Conservation (phyloP, 2,329 filamentous ascomycete species). For the Clonostachys rosea region DNA sequence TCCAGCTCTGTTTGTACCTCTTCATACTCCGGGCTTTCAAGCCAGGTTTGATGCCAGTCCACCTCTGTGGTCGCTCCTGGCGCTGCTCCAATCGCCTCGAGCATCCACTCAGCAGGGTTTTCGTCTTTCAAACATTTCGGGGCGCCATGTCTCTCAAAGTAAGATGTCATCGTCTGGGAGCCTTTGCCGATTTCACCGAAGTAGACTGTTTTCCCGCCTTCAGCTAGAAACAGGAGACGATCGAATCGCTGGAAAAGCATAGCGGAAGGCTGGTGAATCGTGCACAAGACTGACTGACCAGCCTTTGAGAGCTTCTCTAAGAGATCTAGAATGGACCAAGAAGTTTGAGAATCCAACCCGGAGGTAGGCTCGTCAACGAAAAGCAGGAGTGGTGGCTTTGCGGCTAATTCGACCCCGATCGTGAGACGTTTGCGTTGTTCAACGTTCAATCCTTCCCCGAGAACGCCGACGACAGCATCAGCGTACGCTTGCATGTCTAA, state of each 20-base stretch:
- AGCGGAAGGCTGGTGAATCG: constrained; percentile 53
- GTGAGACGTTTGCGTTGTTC: constrained; percentile 41
- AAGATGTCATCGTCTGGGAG: constrained; percentile 36
- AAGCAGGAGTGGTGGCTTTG: constrained; percentile 33
- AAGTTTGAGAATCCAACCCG: constrained; percentile 48
- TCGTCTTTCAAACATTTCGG: constrained; percentile 53
- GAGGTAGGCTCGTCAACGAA: constrained; percentile 46
- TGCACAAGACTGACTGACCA: constrained; percentile 54
- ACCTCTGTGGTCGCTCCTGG: constrained; percentile 60
- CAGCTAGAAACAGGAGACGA: constrained; percentile 42
- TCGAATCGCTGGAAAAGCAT: constrained; percentile 51
- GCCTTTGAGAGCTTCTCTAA: constrained; percentile 51
- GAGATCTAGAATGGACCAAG: constrained; percentile 54
- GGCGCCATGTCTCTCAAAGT: constrained; percentile 56
- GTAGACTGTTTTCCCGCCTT: constrained; percentile 45
- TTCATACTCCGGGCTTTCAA: constrained; percentile 34
- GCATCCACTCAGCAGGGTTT: constrained; percentile 44
- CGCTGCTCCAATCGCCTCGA: constrained; percentile 28
- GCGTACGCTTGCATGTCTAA: constrained; percentile 48
- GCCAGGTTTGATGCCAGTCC: constrained; percentile 55
- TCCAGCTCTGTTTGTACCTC: constrained; percentile 32
- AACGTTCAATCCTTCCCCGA: constrained; percentile 31
- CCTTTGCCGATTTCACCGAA: constrained; percentile 46
- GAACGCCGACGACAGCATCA: constrained; percentile 39
- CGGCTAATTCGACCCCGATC: constrained; percentile 34